Evolutionary conservation across 2,329 filamentous ascomycete species (phyloP), one percentile per base, ranked within the genome.

Genomic region (Incumbomyces lentus): DNA sequence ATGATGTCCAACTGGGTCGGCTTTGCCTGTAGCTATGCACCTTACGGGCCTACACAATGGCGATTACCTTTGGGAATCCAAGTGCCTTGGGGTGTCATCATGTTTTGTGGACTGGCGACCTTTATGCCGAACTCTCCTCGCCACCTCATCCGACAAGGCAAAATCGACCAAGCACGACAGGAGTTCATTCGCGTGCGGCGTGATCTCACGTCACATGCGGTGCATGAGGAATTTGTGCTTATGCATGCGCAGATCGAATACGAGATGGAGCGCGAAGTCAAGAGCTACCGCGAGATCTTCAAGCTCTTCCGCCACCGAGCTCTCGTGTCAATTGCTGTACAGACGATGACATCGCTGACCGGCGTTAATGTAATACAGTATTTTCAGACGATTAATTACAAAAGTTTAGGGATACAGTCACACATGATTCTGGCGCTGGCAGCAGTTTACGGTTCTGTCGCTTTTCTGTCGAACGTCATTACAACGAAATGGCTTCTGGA

Each of bases 291-390:
- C 33, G 74, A 78, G 52, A 72, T 77, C 72, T 82, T 59, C 60
- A 77, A 46, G 69, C 82, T 49, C 81, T 84, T 49, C 82, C 83
- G 52, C 65, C 73, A 55, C 71, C 71, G 55, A 75, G 76, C 58
- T 86, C 81, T 73, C 70, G 81, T 62, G 69, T 76, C 67, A 60
- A 83, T 78, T 37, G 81, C 79, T 17, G 72, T 86, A 26, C 82
- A 86, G 70, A 86, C 85, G 80, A 85, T 86, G 81, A 82, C 86
- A 65, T 82, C 85, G 67, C 55, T 77, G 75, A 89, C 85, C 14
- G 86, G 87, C 71, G 84, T 94, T 68, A 94, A 94, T 75, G 93
- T 90, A 68, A 86, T 92, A 73, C 92, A 89, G 73, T 86, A 86
- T 70, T 86, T 31, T 88, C 85, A 30, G 79, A 84, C 79, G 60